Evolutionary conservation across 2,329 filamentous ascomycete genomes (phyloP).

Genomic region (Sporothrix luriei): DNA sequence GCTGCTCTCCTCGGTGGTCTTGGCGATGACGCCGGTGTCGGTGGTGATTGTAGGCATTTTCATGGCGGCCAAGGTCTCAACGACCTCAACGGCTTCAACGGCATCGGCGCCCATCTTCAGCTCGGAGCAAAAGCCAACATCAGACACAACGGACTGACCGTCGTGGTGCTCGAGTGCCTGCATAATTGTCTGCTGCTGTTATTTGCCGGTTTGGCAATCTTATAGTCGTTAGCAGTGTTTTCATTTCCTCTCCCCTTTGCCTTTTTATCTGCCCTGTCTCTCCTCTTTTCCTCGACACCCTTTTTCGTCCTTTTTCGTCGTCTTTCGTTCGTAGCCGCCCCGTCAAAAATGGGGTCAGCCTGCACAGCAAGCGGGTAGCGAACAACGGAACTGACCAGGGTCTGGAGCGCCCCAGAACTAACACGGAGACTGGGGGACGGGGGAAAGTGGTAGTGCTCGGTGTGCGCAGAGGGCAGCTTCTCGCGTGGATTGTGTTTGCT

Average conservation of each 20-base stretch:
- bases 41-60: not conserved
- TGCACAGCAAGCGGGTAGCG: not conserved
- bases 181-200: not conserved
- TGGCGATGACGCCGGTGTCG: not conserved
- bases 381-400: constrained; percentile 12
- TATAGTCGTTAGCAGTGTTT: not conserved
- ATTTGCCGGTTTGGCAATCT: too few relatives aligned
- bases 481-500: not conserved
- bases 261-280: not conserved
- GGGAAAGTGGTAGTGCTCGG: not conserved
- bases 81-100: not conserved
- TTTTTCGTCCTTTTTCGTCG: constrained; percentile 1
- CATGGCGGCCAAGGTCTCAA: too few relatives aligned
- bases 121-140: constrained; percentile 20
- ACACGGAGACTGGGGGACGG: not conserved
- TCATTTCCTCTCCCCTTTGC: not conserved
- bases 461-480: constrained; percentile 4
- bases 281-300: not conserved
- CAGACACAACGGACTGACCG: not conserved
- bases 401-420: not conserved
- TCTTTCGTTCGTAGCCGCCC: constrained; percentile 7
- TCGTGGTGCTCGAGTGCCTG: constrained; percentile 13
- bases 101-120: constrained; percentile 23
- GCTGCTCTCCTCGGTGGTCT: not conserved
- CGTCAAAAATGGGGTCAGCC: constrained; percentile 3